These are phyloP conservation scores for Trichosanthes cucumerina DNA, from an alignment of 306 rosid genomes.

Conservation along the genomic window DNA sequence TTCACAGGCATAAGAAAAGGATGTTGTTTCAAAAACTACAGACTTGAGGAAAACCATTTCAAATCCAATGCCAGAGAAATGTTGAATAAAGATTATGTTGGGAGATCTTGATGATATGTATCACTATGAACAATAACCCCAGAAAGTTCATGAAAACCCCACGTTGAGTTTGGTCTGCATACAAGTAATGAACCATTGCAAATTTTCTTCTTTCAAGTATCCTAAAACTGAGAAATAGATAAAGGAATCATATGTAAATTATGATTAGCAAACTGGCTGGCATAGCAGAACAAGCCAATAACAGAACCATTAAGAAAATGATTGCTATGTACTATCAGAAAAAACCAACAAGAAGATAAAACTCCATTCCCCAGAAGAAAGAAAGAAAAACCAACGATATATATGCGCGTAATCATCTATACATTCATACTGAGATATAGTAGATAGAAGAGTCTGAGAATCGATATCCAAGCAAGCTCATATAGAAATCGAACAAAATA, in stretches of 20 bases:
- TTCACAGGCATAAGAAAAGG: neutral
- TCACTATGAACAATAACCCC: neutral
- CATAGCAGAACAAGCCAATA: neutral
- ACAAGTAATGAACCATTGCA: neutral
- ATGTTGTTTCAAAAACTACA: neutral
- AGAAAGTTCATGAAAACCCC: neutral
- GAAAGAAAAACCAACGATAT: too few species aligned
- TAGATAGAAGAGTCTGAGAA: neutral
- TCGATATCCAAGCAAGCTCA: neutral
- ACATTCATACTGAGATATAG: neutral
- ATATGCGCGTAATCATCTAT: neutral
- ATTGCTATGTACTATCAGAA: neutral
- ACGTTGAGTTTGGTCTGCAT: neutral
- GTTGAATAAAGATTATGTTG: neutral
- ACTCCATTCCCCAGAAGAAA: neutral
- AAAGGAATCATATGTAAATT: neutral
- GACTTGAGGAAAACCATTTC: neutral
- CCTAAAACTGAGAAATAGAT: neutral
- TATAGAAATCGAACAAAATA: neutral
- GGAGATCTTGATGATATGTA: neutral
- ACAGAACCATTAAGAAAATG: neutral
- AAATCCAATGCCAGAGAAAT: neutral
- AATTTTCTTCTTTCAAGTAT: neutral
- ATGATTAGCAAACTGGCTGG: too few species aligned
- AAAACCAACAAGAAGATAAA: neutral